Evolutionary conservation across 1,284 basidiomycete species (phyloP), one percentile per base, ranked within the genome.

Genomic region (Sanghuangporus weigelae): DNA sequence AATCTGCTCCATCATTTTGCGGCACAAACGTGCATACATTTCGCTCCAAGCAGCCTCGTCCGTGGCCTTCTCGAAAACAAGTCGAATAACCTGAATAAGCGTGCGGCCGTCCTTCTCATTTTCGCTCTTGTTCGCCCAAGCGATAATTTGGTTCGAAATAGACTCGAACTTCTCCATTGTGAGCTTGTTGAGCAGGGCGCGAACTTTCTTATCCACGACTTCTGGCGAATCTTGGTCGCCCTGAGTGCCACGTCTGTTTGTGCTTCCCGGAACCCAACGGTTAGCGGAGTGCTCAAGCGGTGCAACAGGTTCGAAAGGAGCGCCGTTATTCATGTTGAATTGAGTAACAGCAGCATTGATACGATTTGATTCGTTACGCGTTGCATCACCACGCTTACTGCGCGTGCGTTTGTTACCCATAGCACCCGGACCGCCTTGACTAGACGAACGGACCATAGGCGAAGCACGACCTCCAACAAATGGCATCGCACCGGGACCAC

Each of bases 121-220:
- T 76, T 90, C 87, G 7, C 92, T 95, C 79, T 88, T 94, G 84
- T 98, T 97, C 51, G 95, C 96, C 92, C 92, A 98, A 19, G 84
- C 79, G 68, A 98, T 90, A 72, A 98, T 95, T 76, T 97, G 93
- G 71, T 90, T 84, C 5, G 92, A 96, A 71, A 98, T 97, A 7
- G 92, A 90, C 70, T 96, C 94, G 81, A 98, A 98, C 73, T 93
- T 94, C 80, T 98, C 95, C 84, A 96, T 90, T 1, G 96, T 96
- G 57, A 98, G 86, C 80, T 96, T 98, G 85, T 98, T 98, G 72
- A 99, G 89, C 66, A 98, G 77, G 59, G 80, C 81, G 78, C 94
- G 96, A 80, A 98, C 95, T 79, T 97, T 98, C 65, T 95, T 89
- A 71, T 96, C 93, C 39, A 98, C 93, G 68, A 90, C 77, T 69